phyloP scores from a whole-genome alignment of 305 asterid species.

The Nicotiana rustica region DNA sequence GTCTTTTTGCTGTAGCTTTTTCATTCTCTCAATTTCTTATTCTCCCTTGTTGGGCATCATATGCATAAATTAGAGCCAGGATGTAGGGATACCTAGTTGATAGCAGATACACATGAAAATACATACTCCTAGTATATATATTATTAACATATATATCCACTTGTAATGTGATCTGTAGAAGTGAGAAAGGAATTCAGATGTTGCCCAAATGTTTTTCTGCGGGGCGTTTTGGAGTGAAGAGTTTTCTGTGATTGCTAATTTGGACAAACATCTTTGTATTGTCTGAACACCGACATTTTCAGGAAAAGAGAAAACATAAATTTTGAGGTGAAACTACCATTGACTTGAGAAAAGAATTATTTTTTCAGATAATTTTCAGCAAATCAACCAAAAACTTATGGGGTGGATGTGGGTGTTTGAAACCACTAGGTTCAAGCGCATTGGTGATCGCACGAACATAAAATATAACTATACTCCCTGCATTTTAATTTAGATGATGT shows the following conservation, averaged over 20 bases:
- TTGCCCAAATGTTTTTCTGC: background rate
- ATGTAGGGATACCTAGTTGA: constrained; percentile 20
- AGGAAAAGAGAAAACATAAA: no score
- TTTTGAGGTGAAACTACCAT: background rate
- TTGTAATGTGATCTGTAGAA: constrained; percentile 4
- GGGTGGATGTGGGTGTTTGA: background rate
- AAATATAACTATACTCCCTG: no score
- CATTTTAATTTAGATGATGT: no score
- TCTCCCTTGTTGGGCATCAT: constrained; percentile 33
- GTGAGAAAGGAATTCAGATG: background rate
- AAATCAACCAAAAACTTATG: background rate
- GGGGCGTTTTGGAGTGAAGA: background rate
- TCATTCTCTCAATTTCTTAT: background rate
- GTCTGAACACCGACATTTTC: background rate
- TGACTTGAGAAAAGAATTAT: no score
- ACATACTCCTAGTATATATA: background rate
- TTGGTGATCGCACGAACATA: no score
- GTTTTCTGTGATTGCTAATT: background rate
- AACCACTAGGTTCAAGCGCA: background rate
- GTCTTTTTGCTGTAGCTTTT: constrained; percentile 29
- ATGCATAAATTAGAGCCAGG: constrained; percentile 20
- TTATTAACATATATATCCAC: background rate
- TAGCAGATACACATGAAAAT: background rate
- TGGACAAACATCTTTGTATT: background rate
- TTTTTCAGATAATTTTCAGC: background rate